Base-by-base conservation (phyloP, 1,139 yeast species). In the Protomyces gravidus region DNA sequence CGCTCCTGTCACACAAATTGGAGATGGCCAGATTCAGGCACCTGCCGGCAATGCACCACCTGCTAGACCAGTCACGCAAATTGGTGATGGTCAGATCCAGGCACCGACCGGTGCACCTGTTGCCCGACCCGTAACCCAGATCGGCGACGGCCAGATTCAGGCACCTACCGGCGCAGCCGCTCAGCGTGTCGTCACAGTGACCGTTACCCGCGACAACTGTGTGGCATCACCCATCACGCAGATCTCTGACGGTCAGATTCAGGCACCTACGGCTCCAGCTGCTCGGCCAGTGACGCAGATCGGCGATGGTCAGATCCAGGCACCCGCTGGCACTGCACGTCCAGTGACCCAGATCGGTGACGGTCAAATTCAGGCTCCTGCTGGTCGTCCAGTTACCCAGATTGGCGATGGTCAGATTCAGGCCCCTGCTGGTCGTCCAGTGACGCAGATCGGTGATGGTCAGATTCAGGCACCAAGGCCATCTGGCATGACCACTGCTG, bases 241-340 rank as follows among this genome's bases (percentile, higher is more conserved):
- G 67, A 77, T 77, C 57, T 69, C 72, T 64, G 80, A 76, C 63
- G 80, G 80, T 65, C 80, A 77, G 70, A 70, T 76, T 63, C 80
- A 76, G 68, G 77, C 77, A 53, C 36, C 36, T 30, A n/a, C n/a
- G n/a, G n/a, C n/a, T n/a, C 64, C 75, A 47, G 62, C 66, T 46
- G 63, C 71, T 48, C 68, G 65, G 60, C 68, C 67, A 57, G 70
- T 72, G 49, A 71, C 79, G 46, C 85, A 82, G 72, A 81, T 81
- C 62, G 75, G 77, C 63, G 85, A 82, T 65, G 86, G 86, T 67
- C 86, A 82, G 74, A 75, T 81, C 66, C 86, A 81, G 72, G 82
- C 80, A 63, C 75, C 79, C 66, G 23, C 50, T 2, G 42, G 47
- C 28, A n/a, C 13, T 9, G 55, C 55, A 5, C 23, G 71, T 66